Percentiles rank a stretch among this genome's conserved stretches.
Conservation (phyloP, 2,329 filamentous ascomycete genomes). For the Cladosporium sp. region DNA sequence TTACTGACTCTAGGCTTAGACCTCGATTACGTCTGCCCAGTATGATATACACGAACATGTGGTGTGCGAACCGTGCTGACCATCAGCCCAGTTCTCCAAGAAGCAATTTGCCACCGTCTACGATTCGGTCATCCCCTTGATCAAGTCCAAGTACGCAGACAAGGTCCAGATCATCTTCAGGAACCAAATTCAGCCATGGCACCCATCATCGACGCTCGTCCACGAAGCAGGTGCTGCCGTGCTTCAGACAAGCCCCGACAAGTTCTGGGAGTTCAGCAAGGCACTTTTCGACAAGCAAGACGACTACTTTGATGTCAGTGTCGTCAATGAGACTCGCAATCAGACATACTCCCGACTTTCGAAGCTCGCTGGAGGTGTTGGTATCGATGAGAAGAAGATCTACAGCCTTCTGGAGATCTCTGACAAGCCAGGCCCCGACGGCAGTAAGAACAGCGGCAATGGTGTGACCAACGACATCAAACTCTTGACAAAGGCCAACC, state of each 20-base stretch:
- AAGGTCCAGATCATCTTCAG: slow-evolving; percentile 75
- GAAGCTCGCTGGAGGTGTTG: slow-evolving; percentile 64
- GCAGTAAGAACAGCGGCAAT: slow-evolving; percentile 72
- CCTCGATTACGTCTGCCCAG: slow-evolving; percentile 86
- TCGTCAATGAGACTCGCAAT: slow-evolving; percentile 81
- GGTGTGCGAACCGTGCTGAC: background rate
- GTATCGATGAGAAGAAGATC: slow-evolving; percentile 65
- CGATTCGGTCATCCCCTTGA: slow-evolving; percentile 57
- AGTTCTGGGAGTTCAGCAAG: slow-evolving; percentile 76
- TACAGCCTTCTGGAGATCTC: slow-evolving; percentile 64
- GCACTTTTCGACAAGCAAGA: slow-evolving; percentile 65
- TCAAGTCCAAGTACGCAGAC: slow-evolving; percentile 56
- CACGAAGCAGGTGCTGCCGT: slow-evolving; percentile 85
- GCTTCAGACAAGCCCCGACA: slow-evolving; percentile 60
- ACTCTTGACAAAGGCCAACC: slow-evolving; percentile 67
- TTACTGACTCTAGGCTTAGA: slow-evolving; percentile 37
- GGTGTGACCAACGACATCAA: slow-evolving; percentile 80
- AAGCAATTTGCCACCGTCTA: slow-evolving; percentile 76
- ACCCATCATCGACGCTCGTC: slow-evolving; percentile 65
- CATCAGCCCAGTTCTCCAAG: slow-evolving; percentile 49
- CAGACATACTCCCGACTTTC: slow-evolving; percentile 75
- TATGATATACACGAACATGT: slow-evolving; percentile 24
- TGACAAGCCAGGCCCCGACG: slow-evolving; percentile 62
- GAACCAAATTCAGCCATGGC: slow-evolving; percentile 78
- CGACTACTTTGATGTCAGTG: slow-evolving; percentile 76